Evolutionary conservation across 2,329 filamentous ascomycete genomes (phyloP).

Genomic region (Fusarium sp.): DNA sequence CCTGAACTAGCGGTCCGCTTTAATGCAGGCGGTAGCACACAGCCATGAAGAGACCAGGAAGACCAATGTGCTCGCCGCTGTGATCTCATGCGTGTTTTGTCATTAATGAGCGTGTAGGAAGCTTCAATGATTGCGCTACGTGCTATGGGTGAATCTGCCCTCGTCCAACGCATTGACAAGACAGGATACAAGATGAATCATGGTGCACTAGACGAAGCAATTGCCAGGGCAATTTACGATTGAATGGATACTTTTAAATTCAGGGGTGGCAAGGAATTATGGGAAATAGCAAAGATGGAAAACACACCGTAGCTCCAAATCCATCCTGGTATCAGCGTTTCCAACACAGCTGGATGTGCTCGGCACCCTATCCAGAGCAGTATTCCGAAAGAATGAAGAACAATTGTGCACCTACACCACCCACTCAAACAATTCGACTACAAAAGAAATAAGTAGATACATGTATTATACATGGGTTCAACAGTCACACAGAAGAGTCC

Average conservation of each 20-base stretch:
- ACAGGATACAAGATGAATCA: not conserved
- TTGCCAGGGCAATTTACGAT: not conserved
- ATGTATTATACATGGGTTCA: not conserved
- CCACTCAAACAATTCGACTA: not conserved
- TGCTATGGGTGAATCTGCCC: not conserved
- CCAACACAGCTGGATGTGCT: not conserved
- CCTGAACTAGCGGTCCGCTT: not conserved
- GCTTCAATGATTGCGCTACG: not conserved
- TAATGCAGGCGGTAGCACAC: not conserved
- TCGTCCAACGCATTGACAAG: not conserved
- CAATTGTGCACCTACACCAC: not conserved
- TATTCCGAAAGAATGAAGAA: not conserved
- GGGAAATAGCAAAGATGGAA: not conserved
- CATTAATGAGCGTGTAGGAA: not conserved
- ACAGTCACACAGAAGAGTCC: not conserved
- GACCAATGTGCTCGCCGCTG: not conserved
- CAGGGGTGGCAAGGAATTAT: not conserved
- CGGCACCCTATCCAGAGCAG: not conserved
- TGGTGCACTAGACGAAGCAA: not conserved
- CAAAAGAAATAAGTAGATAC: not conserved
- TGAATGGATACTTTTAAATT: not conserved
- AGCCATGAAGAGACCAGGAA: not conserved
- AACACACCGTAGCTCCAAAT: not conserved
- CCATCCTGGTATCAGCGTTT: not conserved
- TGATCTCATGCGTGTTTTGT: not conserved